Evolutionary conservation across 495 filamentous ascomycete species (phyloP).

Genomic region (Xylaria castorea): DNA sequence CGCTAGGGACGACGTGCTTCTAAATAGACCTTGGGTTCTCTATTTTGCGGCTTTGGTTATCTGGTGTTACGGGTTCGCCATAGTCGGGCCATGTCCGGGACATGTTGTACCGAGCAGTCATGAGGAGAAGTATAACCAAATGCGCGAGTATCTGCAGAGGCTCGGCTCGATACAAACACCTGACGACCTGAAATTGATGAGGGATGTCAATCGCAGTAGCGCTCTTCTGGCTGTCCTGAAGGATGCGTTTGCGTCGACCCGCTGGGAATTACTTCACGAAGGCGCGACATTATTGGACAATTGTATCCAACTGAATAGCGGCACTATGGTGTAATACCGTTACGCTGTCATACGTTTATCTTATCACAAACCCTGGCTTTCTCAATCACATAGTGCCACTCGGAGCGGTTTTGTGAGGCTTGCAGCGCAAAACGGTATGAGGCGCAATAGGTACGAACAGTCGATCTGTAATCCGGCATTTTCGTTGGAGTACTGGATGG

Average conservation of each 20-base stretch:
- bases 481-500: conserved; percentile 11
- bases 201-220: conserved; percentile 80
- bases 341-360: background rate
- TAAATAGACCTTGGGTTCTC: conserved; percentile 96
- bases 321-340: conserved; percentile 34
- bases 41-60: conserved; percentile 92
- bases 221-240: conserved; percentile 83
- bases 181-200: conserved; percentile 77
- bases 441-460: background rate
- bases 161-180: conserved; percentile 80
- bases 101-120: conserved; percentile 58
- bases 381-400: background rate
- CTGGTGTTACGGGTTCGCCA: conserved; percentile 92
- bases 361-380: background rate
- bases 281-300: conserved; percentile 80
- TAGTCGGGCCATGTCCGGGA: conserved; percentile 75
- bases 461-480: conserved; percentile 9
- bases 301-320: conserved; percentile 67
- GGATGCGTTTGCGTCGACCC: conserved; percentile 78
- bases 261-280: conserved; percentile 93
- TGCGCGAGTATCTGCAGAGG: conserved; percentile 77
- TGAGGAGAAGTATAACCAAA: conserved; percentile 74
- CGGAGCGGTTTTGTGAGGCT: background rate
- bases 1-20: conserved; percentile 85
- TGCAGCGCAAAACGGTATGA: background rate